Conservation (phyloP, 2,329 filamentous ascomycete species). For the Colletotrichum noveboracense region DNA sequence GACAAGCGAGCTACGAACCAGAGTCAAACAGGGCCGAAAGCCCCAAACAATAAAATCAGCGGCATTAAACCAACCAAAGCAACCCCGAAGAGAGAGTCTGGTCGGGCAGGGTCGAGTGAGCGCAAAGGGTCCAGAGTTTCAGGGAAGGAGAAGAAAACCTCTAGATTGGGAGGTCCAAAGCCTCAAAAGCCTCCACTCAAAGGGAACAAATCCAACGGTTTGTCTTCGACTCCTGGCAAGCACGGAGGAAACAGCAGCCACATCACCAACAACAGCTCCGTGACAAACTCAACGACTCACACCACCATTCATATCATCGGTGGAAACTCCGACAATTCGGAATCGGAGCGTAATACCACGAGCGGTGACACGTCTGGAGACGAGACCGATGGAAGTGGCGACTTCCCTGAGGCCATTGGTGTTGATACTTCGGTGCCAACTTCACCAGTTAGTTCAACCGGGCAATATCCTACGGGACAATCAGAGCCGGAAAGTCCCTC, state of each 20-base stretch:
- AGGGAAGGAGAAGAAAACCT: neutral
- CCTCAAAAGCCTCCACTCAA: neutral
- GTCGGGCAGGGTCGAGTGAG: neutral
- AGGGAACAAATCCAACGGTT: neutral
- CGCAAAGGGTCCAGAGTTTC: neutral
- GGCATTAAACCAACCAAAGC: neutral
- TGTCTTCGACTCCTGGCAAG: neutral
- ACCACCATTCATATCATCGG: neutral
- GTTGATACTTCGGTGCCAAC: neutral
- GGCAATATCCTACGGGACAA: neutral
- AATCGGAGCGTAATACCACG: rapidly evolving
- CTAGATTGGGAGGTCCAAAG: neutral
- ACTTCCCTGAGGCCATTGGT: neutral
- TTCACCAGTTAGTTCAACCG: neutral
- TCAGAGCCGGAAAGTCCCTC: neutral
- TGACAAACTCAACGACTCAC: neutral
- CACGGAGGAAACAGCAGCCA: neutral
- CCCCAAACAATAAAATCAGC: neutral
- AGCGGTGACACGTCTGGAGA: rapidly evolving
- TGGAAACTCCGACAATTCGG: rapidly evolving
- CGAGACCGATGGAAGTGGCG: neutral
- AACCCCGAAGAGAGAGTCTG: neutral
- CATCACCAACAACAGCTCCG: neutral
- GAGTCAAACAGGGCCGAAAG: neutral
- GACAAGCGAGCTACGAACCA: too few species aligned